Conservation (phyloP, 345 rosid genomes). For the Citrus glauca region DNA sequence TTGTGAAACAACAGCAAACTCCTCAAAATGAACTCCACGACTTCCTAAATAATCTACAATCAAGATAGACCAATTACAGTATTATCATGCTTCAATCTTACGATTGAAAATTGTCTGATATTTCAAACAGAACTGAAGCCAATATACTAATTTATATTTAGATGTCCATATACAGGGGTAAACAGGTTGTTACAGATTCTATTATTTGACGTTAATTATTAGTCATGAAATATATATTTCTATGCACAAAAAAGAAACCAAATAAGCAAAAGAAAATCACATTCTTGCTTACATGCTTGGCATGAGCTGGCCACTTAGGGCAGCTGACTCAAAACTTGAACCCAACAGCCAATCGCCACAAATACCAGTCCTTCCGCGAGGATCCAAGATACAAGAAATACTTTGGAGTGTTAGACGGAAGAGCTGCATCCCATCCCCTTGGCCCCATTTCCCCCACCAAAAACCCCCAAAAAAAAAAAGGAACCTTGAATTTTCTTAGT, state of each 20-base stretch:
- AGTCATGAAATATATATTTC: neutral
- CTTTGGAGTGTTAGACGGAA: constrained; percentile 69
- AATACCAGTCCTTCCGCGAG: constrained; percentile 80
- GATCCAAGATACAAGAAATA: constrained; percentile 72
- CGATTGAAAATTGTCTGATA: neutral
- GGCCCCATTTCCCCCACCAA: no score
- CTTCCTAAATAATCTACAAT: no score
- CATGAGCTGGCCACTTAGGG: constrained; percentile 77
- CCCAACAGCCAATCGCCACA: constrained; percentile 97
- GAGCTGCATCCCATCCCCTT: constrained; percentile 67
- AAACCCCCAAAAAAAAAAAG: neutral
- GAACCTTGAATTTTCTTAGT: neutral
- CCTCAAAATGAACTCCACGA: no score
- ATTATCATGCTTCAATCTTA: no score
- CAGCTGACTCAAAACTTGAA: constrained; percentile 82
- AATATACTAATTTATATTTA: neutral
- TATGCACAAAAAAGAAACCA: neutral
- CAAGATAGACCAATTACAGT: no score
- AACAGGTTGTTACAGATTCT: neutral
- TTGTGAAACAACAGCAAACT: no score
- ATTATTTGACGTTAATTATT: neutral
- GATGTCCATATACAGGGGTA: neutral
- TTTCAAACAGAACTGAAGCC: neutral
- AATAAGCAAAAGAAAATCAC: neutral
- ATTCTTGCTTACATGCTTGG: constrained; percentile 52